Evolutionary conservation across 495 filamentous ascomycete species (phyloP), one percentile per base, ranked within the genome.

Genomic region (Penicillium macrosclerotiorum): DNA sequence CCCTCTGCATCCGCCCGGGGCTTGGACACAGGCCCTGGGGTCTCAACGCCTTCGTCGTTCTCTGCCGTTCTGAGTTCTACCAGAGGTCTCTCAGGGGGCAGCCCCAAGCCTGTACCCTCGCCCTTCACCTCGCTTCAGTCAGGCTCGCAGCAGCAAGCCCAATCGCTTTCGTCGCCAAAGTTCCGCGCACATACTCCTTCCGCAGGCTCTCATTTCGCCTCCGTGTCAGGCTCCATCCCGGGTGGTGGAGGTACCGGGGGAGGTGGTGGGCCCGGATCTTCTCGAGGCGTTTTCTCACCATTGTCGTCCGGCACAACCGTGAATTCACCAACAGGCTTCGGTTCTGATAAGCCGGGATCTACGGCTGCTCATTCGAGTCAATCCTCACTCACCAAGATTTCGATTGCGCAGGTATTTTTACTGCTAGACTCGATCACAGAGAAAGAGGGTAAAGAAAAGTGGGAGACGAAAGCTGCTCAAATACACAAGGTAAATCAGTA

Each of bases 381-480:
- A 58, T 77, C 76, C 8, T 79, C 76, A 8, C 65, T 79, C 19
- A 71, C 88, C 31, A 95, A 90, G 63, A 92, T 99, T 64, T 89
- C 89, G 45, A 84, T 94, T 55, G 90, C 92, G 44, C 94, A 99
- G 75, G 82, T 97, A 44, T 94, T 91, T 69, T 77, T 99, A 46
- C 79, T 97, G 26, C 79, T 99, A 47, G 92, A 90, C 72, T 88
- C 88, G 19, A 87, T 96, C 61, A 95, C 89, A 59, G 91, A 96
- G 67, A 90, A 89, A 66, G 88, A 92, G 67, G 80, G 81, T 44
- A 85, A 86, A 64, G 78, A 84, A 53, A 96, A 94, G 89, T 96
- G 90, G 88, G 90, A 97, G 60, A 77, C 81, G 29, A 90, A 94
- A 71, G 83, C 83, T 54, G 90, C 93, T 60, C 88, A 92, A 64